Evolutionary conservation across 345 rosid species (phyloP), one percentile per base, ranked within the genome.

Genomic region (Lumnitzera littorea): DNA sequence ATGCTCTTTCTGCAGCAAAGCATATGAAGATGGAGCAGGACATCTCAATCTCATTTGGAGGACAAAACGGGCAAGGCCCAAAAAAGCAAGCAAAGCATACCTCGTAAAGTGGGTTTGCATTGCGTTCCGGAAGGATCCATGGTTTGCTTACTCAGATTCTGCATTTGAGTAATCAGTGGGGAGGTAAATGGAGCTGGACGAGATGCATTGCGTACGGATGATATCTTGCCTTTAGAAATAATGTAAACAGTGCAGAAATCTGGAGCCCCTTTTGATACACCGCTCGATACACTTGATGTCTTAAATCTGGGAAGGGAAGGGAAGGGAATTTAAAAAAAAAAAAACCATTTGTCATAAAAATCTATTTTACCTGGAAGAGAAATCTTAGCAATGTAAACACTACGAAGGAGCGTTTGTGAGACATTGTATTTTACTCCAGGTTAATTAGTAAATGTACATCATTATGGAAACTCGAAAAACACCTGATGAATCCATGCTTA

Each of bases 161-260:
- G 75, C 47, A 92, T 70, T 63, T 90, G 82, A 29, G 72, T 70
- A 0, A 76, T 66, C 4, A 94, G 61, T 0, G 99, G 97, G 51
- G 97, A 90, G 14, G 70, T 48, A 62, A 62, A 71, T 12, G 99
- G 90, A 13, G 87, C 84, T 11, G 76, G 23, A 66, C 82, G 89
- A 62, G 82, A 51, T 41, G 97, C 89, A 56, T 75, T 56, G 20
- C 82, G 64, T 7, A 75, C 62, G 0, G 96, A 77, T 55, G 95
- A 83, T 15, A 88, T 49, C 74, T 84, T 94, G 64, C 91, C 88
- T 78, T 90, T 94, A 12, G 88, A 74, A 63, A 90, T 77, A 61
- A 88, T 78, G 61, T 81, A 90, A 16, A 90, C 91, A 3, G 68
- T 86, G 68, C 97, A 94, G 74, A 94, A 94, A 69, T 84, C 99